Conservation (phyloP, 352 stramenopile genomes). For the Phytophthora meadii region DNA sequence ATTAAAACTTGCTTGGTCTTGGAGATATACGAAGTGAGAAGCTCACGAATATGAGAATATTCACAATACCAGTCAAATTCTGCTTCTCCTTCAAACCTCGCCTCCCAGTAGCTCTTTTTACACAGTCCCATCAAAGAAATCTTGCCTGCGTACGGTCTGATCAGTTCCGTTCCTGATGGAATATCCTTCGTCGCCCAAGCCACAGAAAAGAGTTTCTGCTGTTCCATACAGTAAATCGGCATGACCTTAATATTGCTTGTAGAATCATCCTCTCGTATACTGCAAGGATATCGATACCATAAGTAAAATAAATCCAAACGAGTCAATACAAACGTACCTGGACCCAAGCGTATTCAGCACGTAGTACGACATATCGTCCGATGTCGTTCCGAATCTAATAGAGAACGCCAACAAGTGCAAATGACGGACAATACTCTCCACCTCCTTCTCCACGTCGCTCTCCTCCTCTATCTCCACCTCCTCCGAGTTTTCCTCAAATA, state of each 20-base stretch:
- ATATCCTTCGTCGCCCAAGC: conserved; percentile 50
- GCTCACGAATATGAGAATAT: conserved; percentile 50
- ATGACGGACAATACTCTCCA: conserved; percentile 40
- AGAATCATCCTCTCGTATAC: conserved; percentile 45
- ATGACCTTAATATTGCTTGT: conserved; percentile 55
- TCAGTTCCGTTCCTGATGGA: conserved; percentile 34
- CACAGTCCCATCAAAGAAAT: conserved; percentile 64
- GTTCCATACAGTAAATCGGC: conserved; percentile 55
- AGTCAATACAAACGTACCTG: conserved; percentile 20
- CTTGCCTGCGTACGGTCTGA: conserved; percentile 56
- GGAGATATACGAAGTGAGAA: conserved; percentile 41
- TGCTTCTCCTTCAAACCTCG: conserved; percentile 52
- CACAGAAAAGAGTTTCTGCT: conserved; percentile 54
- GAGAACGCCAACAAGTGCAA: conserved; percentile 58
- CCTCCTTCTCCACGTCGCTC: conserved; percentile 28
- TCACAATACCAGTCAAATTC: conserved; percentile 71
- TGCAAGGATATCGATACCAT: conserved; percentile 19
- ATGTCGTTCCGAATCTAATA: conserved; percentile 50
- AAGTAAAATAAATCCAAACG: neutral
- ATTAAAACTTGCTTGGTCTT: conserved; percentile 46
- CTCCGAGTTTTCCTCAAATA: conserved; percentile 8
- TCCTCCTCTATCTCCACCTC: conserved; percentile 21
- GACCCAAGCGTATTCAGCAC: conserved; percentile 55
- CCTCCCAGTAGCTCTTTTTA: conserved; percentile 70
- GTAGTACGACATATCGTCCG: conserved; percentile 60